Base-by-base conservation (phyloP, 1,284 basidiomycete genomes). In the Fomes fomentarius region DNA sequence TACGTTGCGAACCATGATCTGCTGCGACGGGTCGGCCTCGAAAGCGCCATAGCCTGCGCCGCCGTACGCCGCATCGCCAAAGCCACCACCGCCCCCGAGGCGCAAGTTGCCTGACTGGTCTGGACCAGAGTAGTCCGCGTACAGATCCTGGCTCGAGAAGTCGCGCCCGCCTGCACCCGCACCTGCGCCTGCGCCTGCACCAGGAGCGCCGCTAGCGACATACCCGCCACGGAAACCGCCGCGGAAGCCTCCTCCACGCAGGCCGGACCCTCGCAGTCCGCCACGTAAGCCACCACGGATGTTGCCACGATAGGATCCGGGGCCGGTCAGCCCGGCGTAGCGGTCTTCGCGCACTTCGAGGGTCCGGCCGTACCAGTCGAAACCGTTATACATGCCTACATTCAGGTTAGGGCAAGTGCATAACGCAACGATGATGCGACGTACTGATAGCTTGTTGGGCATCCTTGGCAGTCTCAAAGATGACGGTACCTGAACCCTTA, bases 1-100 rank as follows among this genome's bases (percentile, higher is more conserved):
- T 71, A 96, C 94, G 71, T 98, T 98, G 73, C 93, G 89, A 64
- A 98, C 96, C 83, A 96, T 93, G 68, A 99, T 98, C 76, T 99
- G 96, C 71, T 94, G 91, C 68, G 89, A 94, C 1, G 96, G 95
- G 64, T 95, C 88, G 1, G 90, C 78, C 19, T 83, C 79, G 25
- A 71, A 72, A 12, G 62, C 66, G 8, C 55, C 56, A 47, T 64
- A 56, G 55, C 70, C 50, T 10, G 28, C 28, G 22, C 54, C 56
- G 41, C 70, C 71, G 57, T 76, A 80, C 14, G 64, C 74, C 56
- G 7, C 28, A 12, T 30, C 12, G 28, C 7, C 28, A 12, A 30
- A 30, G 7, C 28, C 28, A n/a, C n/a, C n/a, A n/a, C n/a, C n/a
- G n/a, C n/a, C n/a, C n/a, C 79, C 78, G 76, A 82, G 78, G 44